Conservation (phyloP, 2,329 filamentous ascomycete genomes). For the Penicillium sp. region DNA sequence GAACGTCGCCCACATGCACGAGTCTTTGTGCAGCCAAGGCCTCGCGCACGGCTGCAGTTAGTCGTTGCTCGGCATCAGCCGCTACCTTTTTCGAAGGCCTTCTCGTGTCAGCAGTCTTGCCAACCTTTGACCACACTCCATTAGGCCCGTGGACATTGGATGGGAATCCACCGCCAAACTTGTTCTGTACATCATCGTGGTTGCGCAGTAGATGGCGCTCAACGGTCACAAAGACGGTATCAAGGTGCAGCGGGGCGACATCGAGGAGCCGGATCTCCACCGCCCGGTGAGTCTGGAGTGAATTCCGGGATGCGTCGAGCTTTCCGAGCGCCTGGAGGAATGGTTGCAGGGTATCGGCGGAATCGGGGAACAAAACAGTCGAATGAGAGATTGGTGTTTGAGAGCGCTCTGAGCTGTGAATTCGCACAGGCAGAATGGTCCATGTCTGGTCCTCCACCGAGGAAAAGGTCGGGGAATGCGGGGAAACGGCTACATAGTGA, state of each 20-base stretch:
- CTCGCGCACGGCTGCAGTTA: slow-evolving; percentile 72
- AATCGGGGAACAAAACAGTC: slow-evolving; percentile 75
- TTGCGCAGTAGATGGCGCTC: slow-evolving; percentile 80
- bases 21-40: slow-evolving; percentile 75
- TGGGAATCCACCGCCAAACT: slow-evolving; percentile 72
- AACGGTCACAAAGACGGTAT: slow-evolving; percentile 84
- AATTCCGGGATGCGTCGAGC: slow-evolving; percentile 75
- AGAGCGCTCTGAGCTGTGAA: slow-evolving; percentile 51
- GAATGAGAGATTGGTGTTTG: slow-evolving; percentile 71
- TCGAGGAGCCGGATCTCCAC: slow-evolving; percentile 86
- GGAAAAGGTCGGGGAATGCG: slow-evolving; percentile 49
- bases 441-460: slow-evolving; percentile 70
- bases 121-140: slow-evolving; percentile 45
- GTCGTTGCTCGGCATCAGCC: slow-evolving; percentile 59
- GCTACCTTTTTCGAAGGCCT: slow-evolving; percentile 44
- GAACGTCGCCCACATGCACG: slow-evolving; percentile 81
- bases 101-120: slow-evolving; percentile 40
- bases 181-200: slow-evolving; percentile 81
- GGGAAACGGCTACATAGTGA: slow-evolving; percentile 55
- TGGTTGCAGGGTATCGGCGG: slow-evolving; percentile 77
- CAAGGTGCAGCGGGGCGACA: slow-evolving; percentile 77
- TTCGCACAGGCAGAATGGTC: slow-evolving; percentile 80
- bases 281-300: slow-evolving; percentile 72
- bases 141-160: slow-evolving; percentile 45
- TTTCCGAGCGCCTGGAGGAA: slow-evolving; percentile 77